These are phyloP conservation scores for Xerocomus nothofagi DNA, from an alignment of 1,284 basidiomycete genomes.

Conservation along the genomic window DNA sequence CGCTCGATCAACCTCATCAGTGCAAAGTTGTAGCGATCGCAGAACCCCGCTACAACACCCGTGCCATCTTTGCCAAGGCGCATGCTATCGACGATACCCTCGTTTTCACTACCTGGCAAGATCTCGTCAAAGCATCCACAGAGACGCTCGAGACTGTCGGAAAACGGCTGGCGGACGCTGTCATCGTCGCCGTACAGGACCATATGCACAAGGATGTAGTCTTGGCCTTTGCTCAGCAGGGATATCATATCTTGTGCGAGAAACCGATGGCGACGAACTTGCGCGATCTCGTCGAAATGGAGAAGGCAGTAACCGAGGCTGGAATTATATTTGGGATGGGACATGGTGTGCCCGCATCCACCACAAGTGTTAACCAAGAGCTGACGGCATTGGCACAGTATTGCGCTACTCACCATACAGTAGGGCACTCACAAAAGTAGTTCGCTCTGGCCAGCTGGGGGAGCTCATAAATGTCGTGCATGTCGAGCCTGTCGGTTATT, in stretches of 20 bases:
- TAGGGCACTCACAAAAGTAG: constrained; percentile 64
- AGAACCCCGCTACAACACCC: constrained; percentile 73
- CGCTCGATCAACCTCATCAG: constrained; percentile 54
- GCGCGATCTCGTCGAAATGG: constrained; percentile 74
- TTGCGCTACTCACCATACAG: constrained; percentile 85
- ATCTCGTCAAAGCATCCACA: constrained; percentile 65
- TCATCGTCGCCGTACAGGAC: constrained; percentile 78
- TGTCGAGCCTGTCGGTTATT: constrained; percentile 76
- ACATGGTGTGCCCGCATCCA: constrained; percentile 55
- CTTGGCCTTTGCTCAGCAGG: constrained; percentile 71
- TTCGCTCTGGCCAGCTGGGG: constrained; percentile 71
- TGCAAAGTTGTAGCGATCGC: constrained; percentile 82
- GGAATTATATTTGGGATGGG: constrained; percentile 82
- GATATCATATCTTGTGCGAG: constrained; percentile 87
- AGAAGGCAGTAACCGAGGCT: constrained; percentile 64
- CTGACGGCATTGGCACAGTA: constrained; percentile 47
- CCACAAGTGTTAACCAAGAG: not conserved
- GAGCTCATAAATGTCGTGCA: constrained; percentile 78
- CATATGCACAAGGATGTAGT: constrained; percentile 74
- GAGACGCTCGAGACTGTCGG: constrained; percentile 61
- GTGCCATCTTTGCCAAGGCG: constrained; percentile 51
- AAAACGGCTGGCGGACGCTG: constrained; percentile 75
- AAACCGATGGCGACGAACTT: constrained; percentile 85
- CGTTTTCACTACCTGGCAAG: constrained; percentile 72
- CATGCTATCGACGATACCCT: constrained; percentile 64